A percentile compares a stretch with the other conserved stretches of the same genome.
phyloP scores from a whole-genome alignment of 345 rosid species.

The Eucalyptus cloeziana region DNA sequence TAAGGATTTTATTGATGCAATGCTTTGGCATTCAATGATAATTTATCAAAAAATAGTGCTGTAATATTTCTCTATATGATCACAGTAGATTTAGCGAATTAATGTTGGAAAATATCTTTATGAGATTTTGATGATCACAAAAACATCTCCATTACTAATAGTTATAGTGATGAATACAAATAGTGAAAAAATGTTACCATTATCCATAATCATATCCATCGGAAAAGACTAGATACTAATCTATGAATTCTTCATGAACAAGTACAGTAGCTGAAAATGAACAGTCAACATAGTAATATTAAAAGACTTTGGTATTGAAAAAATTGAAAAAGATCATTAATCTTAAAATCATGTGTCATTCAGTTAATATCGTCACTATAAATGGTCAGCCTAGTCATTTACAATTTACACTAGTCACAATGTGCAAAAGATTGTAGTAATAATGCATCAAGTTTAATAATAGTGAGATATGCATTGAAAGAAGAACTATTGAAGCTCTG shows the following conservation, averaged over 20 bases:
- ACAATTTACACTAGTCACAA: too few relatives aligned
- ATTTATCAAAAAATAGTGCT: too few relatives aligned
- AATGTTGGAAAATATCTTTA: neutral
- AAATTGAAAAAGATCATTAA: too few relatives aligned
- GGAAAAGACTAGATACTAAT: too few relatives aligned
- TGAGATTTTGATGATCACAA: neutral
- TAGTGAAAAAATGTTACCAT: too few relatives aligned
- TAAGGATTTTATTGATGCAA: neutral
- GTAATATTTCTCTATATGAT: neutral
- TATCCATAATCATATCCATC: too few relatives aligned
- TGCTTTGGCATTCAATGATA: neutral
- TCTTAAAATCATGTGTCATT: neutral
- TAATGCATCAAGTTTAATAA: neutral
- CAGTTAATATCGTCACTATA: too few relatives aligned
- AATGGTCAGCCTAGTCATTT: neutral
- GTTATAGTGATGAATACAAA: too few relatives aligned
- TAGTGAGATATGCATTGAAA: neutral
- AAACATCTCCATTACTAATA: too few relatives aligned
- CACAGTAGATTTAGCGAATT: neutral
- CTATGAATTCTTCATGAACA: too few relatives aligned
- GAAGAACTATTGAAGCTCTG: rapidly evolving
- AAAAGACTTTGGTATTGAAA: neutral
- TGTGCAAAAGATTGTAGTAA: neutral
- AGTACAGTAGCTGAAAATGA: rapidly evolving
- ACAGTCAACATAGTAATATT: too few relatives aligned